Conservation (phyloP, 2,329 filamentous ascomycete genomes). For the Saccharata proteae region DNA sequence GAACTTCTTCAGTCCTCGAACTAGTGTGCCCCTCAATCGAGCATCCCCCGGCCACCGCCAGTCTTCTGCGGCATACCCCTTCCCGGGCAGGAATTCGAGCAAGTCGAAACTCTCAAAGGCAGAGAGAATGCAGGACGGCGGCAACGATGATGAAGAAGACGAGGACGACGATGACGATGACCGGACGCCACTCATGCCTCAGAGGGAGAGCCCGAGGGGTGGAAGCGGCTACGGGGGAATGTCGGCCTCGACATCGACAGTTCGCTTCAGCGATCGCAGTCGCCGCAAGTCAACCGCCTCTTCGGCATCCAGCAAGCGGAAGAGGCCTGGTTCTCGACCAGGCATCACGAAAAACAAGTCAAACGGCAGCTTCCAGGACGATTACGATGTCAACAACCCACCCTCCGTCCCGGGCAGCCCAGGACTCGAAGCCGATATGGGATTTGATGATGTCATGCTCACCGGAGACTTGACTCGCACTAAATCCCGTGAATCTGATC, state of each 20-base stretch:
- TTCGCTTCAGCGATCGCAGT: conserved; percentile 16
- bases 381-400: conserved; percentile 54
- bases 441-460: conserved; percentile 54
- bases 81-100: conserved; percentile 1
- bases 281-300: conserved; percentile 20
- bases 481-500: conserved; percentile 14
- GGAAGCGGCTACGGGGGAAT: conserved; percentile 22
- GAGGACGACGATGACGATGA: conserved; percentile 34
- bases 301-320: conserved; percentile 21
- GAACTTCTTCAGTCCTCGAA: conserved; percentile 17
- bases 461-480: conserved; percentile 45
- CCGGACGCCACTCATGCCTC: conserved; percentile 42
- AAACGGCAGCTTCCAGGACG: conserved; percentile 21
- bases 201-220: conserved; percentile 21
- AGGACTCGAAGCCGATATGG: conserved; percentile 38
- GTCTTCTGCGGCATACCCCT: conserved; percentile 6
- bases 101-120: conserved; percentile 3
- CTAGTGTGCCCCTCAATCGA: conserved; percentile 14
- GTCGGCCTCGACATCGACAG: conserved; percentile 16
- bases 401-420: conserved; percentile 50
- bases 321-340: conserved; percentile 11
- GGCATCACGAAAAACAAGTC: conserved; percentile 19
- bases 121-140: no score
- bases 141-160: conserved; percentile 41
- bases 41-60: conserved; percentile 11